Conservation (phyloP, 225 moss, liverwort and hornwort species). For the Bryum argenteum region DNA sequence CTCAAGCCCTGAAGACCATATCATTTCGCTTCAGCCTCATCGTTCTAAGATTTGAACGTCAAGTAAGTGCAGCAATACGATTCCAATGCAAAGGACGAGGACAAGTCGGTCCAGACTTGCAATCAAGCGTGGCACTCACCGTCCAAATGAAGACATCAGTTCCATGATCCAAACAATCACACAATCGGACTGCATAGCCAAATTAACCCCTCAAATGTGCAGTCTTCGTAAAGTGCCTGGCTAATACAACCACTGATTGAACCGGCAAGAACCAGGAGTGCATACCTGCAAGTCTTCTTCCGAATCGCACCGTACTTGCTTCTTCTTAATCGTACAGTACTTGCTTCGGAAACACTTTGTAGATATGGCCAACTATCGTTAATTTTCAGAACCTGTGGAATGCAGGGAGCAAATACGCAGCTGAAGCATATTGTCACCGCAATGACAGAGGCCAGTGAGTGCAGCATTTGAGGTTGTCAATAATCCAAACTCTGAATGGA, state of each 20-base stretch:
- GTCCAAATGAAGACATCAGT: slow-evolving; percentile 98
- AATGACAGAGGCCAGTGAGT: no score
- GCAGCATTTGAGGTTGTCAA: no score
- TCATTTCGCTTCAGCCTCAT: not conserved
- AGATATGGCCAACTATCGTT: no score
- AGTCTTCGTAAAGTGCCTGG: not conserved
- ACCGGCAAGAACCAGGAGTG: slow-evolving; percentile 18
- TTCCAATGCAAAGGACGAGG: slow-evolving; percentile 8
- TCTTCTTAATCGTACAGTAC: no score
- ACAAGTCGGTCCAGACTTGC: no score
- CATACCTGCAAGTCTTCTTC: slow-evolving; percentile 66
- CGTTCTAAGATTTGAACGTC: not conserved
- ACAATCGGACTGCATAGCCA: slow-evolving; percentile 92
- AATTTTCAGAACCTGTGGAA: no score
- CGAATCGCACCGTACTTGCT: no score
- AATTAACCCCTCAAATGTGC: slow-evolving; percentile 96
- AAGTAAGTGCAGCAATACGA: no score
- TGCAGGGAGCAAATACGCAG: no score
- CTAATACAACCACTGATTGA: slow-evolving; percentile 1
- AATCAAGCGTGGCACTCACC: slow-evolving; percentile 52
- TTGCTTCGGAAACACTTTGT: no score
- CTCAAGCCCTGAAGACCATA: slow-evolving; percentile 66
- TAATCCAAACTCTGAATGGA: no score
- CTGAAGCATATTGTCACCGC: no score
- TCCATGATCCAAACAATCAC: slow-evolving; percentile 96